Base-by-base conservation (phyloP, 306 rosid species). In the Lathyrus aphaca region DNA sequence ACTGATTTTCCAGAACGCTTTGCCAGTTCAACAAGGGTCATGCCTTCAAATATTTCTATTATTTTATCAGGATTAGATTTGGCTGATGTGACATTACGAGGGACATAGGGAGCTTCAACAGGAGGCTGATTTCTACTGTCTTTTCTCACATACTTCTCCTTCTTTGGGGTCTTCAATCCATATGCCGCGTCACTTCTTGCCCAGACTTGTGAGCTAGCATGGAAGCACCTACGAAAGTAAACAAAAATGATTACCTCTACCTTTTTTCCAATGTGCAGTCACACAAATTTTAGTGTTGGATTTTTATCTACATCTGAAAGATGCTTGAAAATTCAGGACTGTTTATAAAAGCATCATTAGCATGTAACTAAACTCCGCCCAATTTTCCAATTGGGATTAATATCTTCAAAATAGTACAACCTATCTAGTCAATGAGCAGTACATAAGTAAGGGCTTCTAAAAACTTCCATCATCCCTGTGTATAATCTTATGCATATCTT, bases 31-130 rank as follows among this genome's bases (percentile, higher is more conserved):
- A 69, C 83, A 56, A 87, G 72, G 51, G 94, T 82, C 94, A 93
- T 93, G 74, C 98, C 95, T 77, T 93, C 97, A 80, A 88, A 93
- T 77, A 93, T 86, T 75, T 93, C 98, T 64, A 93, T 53, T 51
- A 80, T 86, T 79, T 83, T 92, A 74, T 86, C 92, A 17, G 71
- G 74, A 64, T 66, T 37, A 54, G 87, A 65, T 81, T 82, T 84
- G 71, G 77, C 45, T 67, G 84, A 60, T 72, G 64, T 64, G 77
- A 83, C 82, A 2, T 77, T 86, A 51, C 80, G 88, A 78, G 86
- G 86, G 68, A 87, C 89, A 80, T 88, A 80, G 18, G 88, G 92
- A 68, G 97, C 85, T 45, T 86, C 95, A 71, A 86, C 91, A 32
- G 92, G 94, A 46, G 96, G 91, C 57, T 88, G 87, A 23, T 72